These are phyloP conservation scores for Hibiscus tridactylites DNA, from an alignment of 345 rosid genomes.

Conservation along the genomic window DNA sequence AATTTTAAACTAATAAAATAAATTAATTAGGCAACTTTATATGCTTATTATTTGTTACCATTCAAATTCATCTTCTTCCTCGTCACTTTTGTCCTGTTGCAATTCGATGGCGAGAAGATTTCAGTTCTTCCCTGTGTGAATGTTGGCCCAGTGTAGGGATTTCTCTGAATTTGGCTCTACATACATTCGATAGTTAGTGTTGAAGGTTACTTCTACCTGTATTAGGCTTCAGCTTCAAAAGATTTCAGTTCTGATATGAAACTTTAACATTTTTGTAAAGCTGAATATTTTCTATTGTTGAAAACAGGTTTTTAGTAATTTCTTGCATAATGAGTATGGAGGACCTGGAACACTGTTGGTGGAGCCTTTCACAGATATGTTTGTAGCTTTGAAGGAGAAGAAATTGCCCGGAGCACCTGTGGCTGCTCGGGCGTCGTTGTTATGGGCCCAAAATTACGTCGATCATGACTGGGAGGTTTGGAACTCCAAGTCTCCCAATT, in stretches of 20 bases:
- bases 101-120: no score
- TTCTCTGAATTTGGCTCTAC: background rate
- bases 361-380: constrained; percentile 43
- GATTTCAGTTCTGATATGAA: background rate
- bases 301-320: constrained; percentile 30
- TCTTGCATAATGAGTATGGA: constrained; percentile 20
- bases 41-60: no score
- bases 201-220: background rate
- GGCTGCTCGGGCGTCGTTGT: constrained; percentile 28
- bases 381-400: constrained; percentile 33
- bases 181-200: constrained; percentile 5
- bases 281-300: constrained; percentile 8
- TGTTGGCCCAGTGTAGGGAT: constrained; percentile 17
- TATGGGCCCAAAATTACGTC: constrained; percentile 26
- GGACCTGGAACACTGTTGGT: constrained; percentile 32
- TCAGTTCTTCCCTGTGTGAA: constrained; percentile 12
- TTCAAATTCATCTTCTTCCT: no score
- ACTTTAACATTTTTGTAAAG: background rate
- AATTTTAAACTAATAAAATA: no score
- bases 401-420: constrained; percentile 35
- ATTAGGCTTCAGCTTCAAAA: background rate
- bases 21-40: no score
- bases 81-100: no score
- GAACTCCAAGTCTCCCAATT: constrained; percentile 16
- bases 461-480: background rate